These are phyloP conservation scores for Lentinula lateritia DNA, from an alignment of 768 basidiomycete genomes.

Conservation along the genomic window DNA sequence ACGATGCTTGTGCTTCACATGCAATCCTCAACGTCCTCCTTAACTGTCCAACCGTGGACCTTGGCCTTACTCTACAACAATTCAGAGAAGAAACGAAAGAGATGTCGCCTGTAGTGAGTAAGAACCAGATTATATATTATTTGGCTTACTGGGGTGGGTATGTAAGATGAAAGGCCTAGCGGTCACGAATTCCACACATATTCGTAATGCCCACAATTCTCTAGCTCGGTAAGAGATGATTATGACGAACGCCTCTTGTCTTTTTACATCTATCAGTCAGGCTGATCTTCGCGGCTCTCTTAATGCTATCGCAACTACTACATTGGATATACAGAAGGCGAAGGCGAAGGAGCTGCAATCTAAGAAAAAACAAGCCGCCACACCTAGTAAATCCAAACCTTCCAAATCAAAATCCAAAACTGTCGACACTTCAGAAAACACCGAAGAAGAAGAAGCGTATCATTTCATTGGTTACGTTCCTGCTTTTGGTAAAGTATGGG, in stretches of 20 bases:
- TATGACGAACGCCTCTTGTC: neutral
- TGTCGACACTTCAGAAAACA: conserved; percentile 17
- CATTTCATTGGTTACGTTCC: conserved; percentile 67
- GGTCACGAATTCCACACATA: conserved; percentile 47
- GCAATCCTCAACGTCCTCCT: conserved; percentile 56
- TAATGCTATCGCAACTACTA: conserved; percentile 38
- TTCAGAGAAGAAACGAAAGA: conserved; percentile 47
- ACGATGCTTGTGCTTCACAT: conserved; percentile 61
- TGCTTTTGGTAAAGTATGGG: conserved; percentile 62
- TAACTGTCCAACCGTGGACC: conserved; percentile 46
- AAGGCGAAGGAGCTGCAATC: neutral
- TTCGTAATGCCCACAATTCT: conserved; percentile 53
- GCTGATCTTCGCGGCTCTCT: conserved; percentile 52
- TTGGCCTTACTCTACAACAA: conserved; percentile 36
- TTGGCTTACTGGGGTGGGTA: neutral
- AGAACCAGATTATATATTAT: conserved; percentile 2
- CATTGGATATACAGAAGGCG: conserved; percentile 30
- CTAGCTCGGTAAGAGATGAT: conserved; percentile 44
- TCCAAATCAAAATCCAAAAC: conserved; percentile 16
- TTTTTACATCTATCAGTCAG: conserved; percentile 31
- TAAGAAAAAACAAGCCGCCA: conserved; percentile 30
- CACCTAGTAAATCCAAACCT: conserved; percentile 20
- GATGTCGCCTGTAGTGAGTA: conserved; percentile 54
- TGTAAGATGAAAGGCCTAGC: conserved; percentile 62
- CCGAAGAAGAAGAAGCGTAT: conserved; percentile 41